Evolutionary conservation across 257 asterid species (phyloP).

Genomic region (Solanum arcanum): DNA sequence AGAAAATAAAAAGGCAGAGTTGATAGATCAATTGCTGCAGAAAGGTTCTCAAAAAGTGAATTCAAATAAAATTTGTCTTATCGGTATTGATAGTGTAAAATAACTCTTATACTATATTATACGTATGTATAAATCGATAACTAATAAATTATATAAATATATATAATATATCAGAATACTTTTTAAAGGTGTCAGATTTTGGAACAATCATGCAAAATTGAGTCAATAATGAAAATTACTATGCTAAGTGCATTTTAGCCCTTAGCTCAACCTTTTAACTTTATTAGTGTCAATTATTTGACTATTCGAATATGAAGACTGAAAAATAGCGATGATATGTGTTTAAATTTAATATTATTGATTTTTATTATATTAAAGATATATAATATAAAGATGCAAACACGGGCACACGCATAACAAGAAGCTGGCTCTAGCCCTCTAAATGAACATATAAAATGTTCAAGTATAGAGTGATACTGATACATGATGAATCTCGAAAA

Average conservation of each 20-base stretch:
- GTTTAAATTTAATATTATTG: too few species aligned
- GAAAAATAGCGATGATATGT: too few species aligned
- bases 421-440: neutral
- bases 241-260: too few species aligned
- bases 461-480: too few species aligned
- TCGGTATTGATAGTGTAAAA: neutral
- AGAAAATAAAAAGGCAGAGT: neutral
- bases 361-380: neutral
- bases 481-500: neutral
- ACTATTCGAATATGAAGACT: neutral
- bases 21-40: neutral
- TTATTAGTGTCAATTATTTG: neutral
- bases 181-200: too few species aligned
- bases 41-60: neutral
- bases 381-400: neutral
- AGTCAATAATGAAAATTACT: too few species aligned
- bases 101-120: neutral
- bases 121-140: neutral
- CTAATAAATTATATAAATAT: neutral
- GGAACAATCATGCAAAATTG: too few species aligned
- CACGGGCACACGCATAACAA: neutral
- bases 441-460: neutral
- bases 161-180: neutral
- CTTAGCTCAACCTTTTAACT: neutral
- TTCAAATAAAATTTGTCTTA: neutral